Evolutionary conservation across 192 early-diverging fungal species (phyloP).

Genomic region (Irineochytrium annulatum): DNA sequence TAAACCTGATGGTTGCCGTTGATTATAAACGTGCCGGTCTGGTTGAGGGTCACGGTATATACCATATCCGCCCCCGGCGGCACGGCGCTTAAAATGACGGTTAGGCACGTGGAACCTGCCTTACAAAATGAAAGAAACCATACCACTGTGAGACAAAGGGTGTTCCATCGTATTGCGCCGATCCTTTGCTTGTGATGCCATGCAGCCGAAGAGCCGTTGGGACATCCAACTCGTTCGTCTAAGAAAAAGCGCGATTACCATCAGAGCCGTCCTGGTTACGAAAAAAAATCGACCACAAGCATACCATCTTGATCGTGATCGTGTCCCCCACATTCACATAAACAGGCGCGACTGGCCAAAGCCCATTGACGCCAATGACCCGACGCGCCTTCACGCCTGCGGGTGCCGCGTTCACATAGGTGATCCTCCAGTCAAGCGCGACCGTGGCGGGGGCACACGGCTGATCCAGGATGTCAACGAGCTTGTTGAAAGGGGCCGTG

Average conservation of each 20-base stretch:
- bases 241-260: neutral
- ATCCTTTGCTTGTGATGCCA: neutral
- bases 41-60: neutral
- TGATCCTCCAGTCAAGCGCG: neutral
- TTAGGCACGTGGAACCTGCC: too few relatives aligned
- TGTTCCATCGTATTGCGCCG: constrained; percentile 1
- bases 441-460: neutral
- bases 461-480: neutral
- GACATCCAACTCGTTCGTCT: constrained; percentile 2
- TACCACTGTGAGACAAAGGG: neutral
- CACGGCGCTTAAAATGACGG: too few relatives aligned
- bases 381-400: neutral
- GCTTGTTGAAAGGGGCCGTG: neutral
- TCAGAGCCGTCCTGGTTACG: neutral
- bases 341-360: neutral
- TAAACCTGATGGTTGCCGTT: neutral
- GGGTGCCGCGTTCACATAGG: neutral
- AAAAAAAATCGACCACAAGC: neutral
- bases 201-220: neutral
- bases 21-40: neutral
- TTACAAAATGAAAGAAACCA: neutral
- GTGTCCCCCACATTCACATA: constrained; percentile 4
- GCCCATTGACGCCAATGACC: constrained; percentile 3
- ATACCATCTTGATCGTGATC: neutral
- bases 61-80: neutral